Evolutionary conservation across 441 rosid species (phyloP).

Genomic region (Adansonia gregorii): DNA sequence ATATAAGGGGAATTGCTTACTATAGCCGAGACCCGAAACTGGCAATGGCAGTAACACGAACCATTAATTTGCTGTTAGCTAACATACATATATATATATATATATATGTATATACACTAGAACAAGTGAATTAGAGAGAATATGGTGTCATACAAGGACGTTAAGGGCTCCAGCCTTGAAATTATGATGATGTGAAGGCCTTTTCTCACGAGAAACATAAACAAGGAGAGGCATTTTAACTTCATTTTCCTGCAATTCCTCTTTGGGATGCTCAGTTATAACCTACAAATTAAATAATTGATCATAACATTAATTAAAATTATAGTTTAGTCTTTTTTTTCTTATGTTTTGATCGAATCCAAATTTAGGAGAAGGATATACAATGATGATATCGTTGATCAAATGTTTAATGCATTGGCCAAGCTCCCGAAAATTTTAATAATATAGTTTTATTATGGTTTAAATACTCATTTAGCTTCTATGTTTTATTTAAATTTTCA

Average conservation of each 20-base stretch:
- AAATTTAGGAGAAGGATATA: no score
- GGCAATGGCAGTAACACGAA: not conserved
- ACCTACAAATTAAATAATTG: conserved; percentile 29
- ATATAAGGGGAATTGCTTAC: not conserved
- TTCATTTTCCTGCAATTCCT: not conserved
- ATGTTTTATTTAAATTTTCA: no score
- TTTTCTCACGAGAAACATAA: conserved; percentile 58
- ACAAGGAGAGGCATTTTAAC: conserved; percentile 43
- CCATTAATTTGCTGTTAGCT: not conserved
- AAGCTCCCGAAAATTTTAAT: no score
- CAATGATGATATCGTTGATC: no score
- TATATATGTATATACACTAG: no score
- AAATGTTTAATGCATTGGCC: no score
- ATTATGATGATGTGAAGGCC: conserved; percentile 41
- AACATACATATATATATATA: no score
- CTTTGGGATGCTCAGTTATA: conserved; percentile 22
- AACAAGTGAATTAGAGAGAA: not conserved
- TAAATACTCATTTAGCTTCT: no score
- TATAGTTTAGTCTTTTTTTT: no score
- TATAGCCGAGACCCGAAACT: conserved; percentile 7
- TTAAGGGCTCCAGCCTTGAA: conserved; percentile 62
- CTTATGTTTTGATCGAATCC: no score
- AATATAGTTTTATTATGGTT: no score
- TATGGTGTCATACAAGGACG: conserved; percentile 39
- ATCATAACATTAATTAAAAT: not conserved